Evolutionary conservation across 2,329 filamentous ascomycete species (phyloP).

Genomic region (Nemania sp.): DNA sequence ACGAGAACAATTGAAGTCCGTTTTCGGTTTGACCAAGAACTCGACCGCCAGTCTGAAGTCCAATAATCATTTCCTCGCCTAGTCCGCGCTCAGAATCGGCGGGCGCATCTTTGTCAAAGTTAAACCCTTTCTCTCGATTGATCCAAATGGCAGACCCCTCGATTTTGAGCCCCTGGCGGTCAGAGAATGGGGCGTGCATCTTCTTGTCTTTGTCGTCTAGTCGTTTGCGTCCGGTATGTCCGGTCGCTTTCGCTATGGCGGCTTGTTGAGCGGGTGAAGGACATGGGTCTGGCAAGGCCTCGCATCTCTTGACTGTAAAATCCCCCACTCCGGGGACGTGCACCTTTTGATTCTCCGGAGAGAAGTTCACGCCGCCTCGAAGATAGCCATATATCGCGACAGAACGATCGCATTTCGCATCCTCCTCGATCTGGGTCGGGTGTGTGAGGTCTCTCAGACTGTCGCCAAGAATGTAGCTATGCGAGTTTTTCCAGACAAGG

Average conservation of each 20-base stretch:
- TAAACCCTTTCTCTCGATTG: slow-evolving; percentile 70
- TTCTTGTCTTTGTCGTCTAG: slow-evolving; percentile 97
- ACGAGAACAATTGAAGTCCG: slow-evolving; percentile 83
- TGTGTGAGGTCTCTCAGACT: slow-evolving; percentile 95
- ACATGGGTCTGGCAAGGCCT: slow-evolving; percentile 89
- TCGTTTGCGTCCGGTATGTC: slow-evolving; percentile 77
- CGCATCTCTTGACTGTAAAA: slow-evolving; percentile 79
- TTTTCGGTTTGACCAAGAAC: slow-evolving; percentile 81
- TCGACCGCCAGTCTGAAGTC: slow-evolving; percentile 79
- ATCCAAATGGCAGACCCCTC: slow-evolving; percentile 98
- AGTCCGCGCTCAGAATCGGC: slow-evolving; percentile 80
- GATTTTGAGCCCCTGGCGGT: slow-evolving; percentile 92
- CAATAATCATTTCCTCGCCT: slow-evolving; percentile 92
- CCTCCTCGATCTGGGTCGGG: slow-evolving; percentile 84
- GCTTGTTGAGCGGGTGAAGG: slow-evolving; percentile 91
- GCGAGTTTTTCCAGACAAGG: slow-evolving; percentile 94
- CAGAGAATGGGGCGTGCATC: slow-evolving; percentile 96
- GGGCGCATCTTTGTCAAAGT: slow-evolving; percentile 67
- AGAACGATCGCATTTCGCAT: slow-evolving; percentile 87
- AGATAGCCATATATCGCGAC: slow-evolving; percentile 92
- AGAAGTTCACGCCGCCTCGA: slow-evolving; percentile 91
- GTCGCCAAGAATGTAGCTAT: slow-evolving; percentile 92
- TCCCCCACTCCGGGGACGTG: slow-evolving; percentile 94
- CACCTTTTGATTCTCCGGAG: slow-evolving; percentile 75
- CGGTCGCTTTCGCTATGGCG: slow-evolving; percentile 78